Conservation (phyloP, 1,284 basidiomycete species). For the Pisolithus thermaeus region DNA sequence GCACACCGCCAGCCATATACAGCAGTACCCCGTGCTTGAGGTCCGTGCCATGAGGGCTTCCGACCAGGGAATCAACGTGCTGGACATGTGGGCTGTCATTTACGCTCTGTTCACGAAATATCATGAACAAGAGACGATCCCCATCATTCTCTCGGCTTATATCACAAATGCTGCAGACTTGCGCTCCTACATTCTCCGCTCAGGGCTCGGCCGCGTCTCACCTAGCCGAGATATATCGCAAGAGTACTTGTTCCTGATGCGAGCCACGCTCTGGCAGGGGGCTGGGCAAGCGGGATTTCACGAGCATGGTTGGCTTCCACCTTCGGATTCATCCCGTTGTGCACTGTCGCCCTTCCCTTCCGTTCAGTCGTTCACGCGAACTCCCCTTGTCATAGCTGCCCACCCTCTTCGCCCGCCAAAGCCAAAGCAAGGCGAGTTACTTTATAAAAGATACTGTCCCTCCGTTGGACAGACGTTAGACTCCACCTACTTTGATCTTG, state of each 20-base stretch:
- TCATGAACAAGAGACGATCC: conserved; percentile 28
- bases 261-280: conserved; percentile 50
- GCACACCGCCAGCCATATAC: conserved; percentile 25
- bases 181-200: conserved; percentile 21
- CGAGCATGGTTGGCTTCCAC: conserved; percentile 36
- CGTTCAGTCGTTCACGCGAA: conserved; percentile 42
- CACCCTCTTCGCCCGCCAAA: conserved; percentile 55
- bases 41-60: conserved; percentile 6
- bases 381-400: conserved; percentile 39
- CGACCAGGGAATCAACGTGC: conserved; percentile 8
- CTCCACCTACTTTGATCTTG: conserved; percentile 40
- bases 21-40: conserved; percentile 27
- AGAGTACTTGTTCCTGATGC: conserved; percentile 35
- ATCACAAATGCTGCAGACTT: conserved; percentile 12
- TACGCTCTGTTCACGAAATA: conserved; percentile 27
- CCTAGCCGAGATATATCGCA: conserved; percentile 3
- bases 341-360: conserved; percentile 33
- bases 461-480: conserved; percentile 39
- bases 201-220: conserved; percentile 21
- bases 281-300: conserved; percentile 40
- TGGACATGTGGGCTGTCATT: conserved; percentile 28
- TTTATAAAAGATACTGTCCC: conserved; percentile 47
- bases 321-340: conserved; percentile 15
- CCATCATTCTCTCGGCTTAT: conserved; percentile 19
- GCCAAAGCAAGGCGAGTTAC: conserved; percentile 37